A percentile compares a stretch with the other conserved stretches of the same genome.
Conservation (phyloP, 257 asterid genomes). For the Nicotiana paniculata region DNA sequence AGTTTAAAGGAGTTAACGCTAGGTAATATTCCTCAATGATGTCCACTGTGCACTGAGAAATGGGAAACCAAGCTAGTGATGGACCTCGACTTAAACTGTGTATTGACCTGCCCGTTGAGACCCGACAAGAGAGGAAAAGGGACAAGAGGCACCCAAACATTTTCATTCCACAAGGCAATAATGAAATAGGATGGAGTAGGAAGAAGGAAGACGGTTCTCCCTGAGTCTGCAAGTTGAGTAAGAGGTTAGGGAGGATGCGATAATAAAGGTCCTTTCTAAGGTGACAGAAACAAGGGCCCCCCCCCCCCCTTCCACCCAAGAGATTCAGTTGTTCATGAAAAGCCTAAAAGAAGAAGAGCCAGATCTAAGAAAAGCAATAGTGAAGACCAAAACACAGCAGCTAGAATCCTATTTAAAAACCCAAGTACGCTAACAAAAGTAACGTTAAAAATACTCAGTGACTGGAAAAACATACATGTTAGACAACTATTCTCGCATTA, state of each 20-base stretch:
- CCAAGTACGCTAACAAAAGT: not conserved
- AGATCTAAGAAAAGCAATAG: not conserved
- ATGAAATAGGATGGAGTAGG: not conserved
- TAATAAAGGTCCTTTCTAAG: not conserved
- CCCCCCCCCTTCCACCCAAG: not conserved
- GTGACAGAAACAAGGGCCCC: not conserved
- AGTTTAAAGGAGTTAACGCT: not conserved
- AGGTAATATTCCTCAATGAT: not conserved
- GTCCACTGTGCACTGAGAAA: not conserved
- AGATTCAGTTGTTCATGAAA: not conserved
- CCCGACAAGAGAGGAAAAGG: not conserved
- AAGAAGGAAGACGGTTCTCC: not conserved
- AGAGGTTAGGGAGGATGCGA: slow-evolving; percentile 2
- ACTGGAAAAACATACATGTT: not conserved
- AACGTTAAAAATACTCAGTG: not conserved
- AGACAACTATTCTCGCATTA: not conserved
- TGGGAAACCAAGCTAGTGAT: not conserved
- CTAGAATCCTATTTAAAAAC: not conserved
- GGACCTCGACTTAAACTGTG: not conserved
- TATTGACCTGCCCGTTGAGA: not conserved
- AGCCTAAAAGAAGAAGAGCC: not conserved
- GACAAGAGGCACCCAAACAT: not conserved
- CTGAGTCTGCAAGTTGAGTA: not conserved
- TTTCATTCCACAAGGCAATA: not conserved
- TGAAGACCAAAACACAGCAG: not conserved